Evolutionary conservation across 805 yeast species (phyloP), one percentile per base, ranked within the genome.

Genomic region (Cyberlindnera xishuangbannaensis): DNA sequence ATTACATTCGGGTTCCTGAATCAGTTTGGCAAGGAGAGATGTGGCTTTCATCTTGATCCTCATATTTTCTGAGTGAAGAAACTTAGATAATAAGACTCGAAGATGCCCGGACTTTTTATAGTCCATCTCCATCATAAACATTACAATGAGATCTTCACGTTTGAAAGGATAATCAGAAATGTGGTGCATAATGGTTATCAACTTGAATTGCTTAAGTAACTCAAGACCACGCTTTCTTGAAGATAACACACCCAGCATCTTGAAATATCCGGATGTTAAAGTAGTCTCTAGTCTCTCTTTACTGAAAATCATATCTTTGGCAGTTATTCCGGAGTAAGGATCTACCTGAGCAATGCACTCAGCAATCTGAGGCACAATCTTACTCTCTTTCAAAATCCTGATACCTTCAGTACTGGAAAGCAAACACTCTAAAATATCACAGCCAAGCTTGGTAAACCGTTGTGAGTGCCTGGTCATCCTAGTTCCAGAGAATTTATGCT

Each of bases 301-400:
- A 2, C 85, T 74, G 36, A 90, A 74, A 2, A 90, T 69, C 11
- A 95, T 92, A 30, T 82, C 90, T 2, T 71, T 59, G 0, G 92
- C 76, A 4, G 68, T 60, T 20, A 85, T 71, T 1, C 94, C 94
- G 51, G 87, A 78, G 52, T 65, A 69, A 1, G 90, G 90, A 48
- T 83, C 94, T 15, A 84, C 62, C 55, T 84, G 95, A 0, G 92
- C 92, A 26, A 90, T 64, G 31, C 94, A 78, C 46, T 92, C 96
- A 0, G 95, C 87, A 32, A 90, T 68, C 53, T 90, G 97, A 2
- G 95, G 83, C 22, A 90, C 56, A 7, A 88, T 64, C 56, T 92
- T 88, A 56, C 82, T 86, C 34, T 76, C 81, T 21, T 69, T 60
- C 12, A 86, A 62, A 43, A 76, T 80, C 40, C 67, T 69, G 25